Evolutionary conservation across 2,329 filamentous ascomycete species (phyloP).

Genomic region (Colletotrichum chlorophyti): DNA sequence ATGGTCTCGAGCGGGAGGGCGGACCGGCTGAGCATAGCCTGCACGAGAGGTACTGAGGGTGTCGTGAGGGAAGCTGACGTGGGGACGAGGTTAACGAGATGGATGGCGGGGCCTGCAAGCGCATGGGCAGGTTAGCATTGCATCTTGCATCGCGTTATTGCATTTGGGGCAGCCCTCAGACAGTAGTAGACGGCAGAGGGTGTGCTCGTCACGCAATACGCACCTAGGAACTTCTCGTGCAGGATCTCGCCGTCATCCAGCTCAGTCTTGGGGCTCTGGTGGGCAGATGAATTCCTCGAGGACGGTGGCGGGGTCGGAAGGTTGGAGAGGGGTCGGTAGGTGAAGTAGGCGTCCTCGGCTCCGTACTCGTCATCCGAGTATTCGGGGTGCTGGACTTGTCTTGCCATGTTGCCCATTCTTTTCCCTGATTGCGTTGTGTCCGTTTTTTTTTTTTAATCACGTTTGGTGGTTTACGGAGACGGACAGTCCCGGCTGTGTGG

Average conservation of each 20-base stretch:
- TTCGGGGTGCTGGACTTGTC: slow-evolving; percentile 27
- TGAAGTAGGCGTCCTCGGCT: slow-evolving; percentile 63
- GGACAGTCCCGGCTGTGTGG: too few relatives aligned
- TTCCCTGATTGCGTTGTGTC: slow-evolving; percentile 9
- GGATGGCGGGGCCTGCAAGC: slow-evolving; percentile 65
- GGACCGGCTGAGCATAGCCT: slow-evolving; percentile 65
- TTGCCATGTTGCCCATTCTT: slow-evolving; percentile 29
- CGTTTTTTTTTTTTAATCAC: too few relatives aligned
- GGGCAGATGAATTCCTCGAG: slow-evolving; percentile 50
- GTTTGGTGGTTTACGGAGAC: not conserved
- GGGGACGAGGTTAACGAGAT: slow-evolving; percentile 71
- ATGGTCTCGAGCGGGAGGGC: slow-evolving; percentile 66
- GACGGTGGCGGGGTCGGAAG: slow-evolving; percentile 71
- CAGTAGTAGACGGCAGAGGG: not conserved
- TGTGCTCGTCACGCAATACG: slow-evolving; percentile 29
- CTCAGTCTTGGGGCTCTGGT: slow-evolving; percentile 49
- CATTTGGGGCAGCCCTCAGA: slow-evolving; percentile 32
- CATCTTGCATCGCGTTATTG: slow-evolving; percentile 20
- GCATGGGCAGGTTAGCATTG: slow-evolving; percentile 23
- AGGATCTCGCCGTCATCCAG: slow-evolving; percentile 53
- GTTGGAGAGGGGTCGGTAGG: slow-evolving; percentile 72
- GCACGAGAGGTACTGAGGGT: slow-evolving; percentile 65
- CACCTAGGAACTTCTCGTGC: slow-evolving; percentile 47
- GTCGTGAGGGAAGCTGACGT: slow-evolving; percentile 65
- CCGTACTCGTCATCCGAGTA: slow-evolving; percentile 52